A percentile compares a stretch with the other conserved stretches of the same genome.
Evolutionary conservation across 2,329 filamentous ascomycete species (phyloP).

Genomic region (Grosmannia clavigera): DNA sequence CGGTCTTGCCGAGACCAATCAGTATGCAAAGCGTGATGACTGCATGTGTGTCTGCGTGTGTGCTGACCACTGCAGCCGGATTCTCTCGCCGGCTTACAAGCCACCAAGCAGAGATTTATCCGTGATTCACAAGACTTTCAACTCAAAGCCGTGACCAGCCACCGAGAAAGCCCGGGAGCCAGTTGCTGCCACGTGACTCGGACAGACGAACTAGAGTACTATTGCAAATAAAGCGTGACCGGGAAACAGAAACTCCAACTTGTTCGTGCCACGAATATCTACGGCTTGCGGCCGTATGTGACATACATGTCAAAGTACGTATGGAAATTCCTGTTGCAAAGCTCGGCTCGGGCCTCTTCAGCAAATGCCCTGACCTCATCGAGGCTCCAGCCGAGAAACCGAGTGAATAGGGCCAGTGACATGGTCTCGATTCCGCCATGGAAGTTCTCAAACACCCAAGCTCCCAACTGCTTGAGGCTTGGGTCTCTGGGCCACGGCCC

Average conservation of each 20-base stretch:
- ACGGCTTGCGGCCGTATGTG: conserved; percentile 17
- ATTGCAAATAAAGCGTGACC: background rate
- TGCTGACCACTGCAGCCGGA: no score
- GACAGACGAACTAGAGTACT: no score
- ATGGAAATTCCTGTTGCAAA: conserved; percentile 16
- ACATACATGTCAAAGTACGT: conserved; percentile 19
- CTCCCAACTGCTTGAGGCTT: conserved; percentile 23
- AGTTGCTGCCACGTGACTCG: background rate
- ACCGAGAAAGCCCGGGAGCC: background rate
- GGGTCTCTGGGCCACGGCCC: conserved; percentile 24
- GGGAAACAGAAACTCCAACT: background rate
- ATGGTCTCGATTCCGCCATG: conserved; percentile 21
- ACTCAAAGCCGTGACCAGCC: no score
- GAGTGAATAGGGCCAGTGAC: conserved; percentile 23
- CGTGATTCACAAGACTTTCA: no score
- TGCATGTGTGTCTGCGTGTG: no score
- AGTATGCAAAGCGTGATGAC: no score
- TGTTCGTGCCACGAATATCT: background rate
- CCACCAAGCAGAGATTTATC: no score
- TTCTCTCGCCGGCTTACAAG: no score
- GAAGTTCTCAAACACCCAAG: conserved; percentile 20
- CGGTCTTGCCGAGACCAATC: no score
- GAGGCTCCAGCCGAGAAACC: conserved; percentile 22
- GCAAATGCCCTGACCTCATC: conserved; percentile 19
- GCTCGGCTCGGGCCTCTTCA: conserved; percentile 14